Percentiles rank a stretch among this genome's conserved stretches.
Evolutionary conservation across 495 filamentous ascomycete species (phyloP).

Genomic region (Daldinia decipiens): DNA sequence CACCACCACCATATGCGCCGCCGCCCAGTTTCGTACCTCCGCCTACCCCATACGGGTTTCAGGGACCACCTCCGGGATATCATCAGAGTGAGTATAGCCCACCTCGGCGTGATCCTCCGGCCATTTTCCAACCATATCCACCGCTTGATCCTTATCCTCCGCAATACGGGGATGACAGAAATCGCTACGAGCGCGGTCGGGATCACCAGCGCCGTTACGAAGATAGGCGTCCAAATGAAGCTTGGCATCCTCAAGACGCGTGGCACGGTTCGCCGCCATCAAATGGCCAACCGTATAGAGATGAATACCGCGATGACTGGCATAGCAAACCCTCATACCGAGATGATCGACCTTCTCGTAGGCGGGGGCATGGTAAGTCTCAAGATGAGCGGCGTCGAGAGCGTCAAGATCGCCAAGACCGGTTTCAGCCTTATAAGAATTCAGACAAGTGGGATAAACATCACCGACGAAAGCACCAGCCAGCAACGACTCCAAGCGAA

Average conservation of each 20-base stretch:
- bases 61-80: constrained; percentile 49
- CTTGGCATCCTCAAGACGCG: constrained; percentile 30
- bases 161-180: constrained; percentile 35
- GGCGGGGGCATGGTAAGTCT: constrained; percentile 26
- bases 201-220: constrained; percentile 37
- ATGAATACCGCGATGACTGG: constrained; percentile 31
- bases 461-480: constrained; percentile 27
- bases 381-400: constrained; percentile 38
- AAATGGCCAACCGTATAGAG: constrained; percentile 21
- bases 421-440: constrained; percentile 35
- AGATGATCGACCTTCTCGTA: constrained; percentile 33
- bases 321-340: constrained; percentile 28
- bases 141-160: constrained; percentile 30
- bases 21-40: constrained; percentile 36
- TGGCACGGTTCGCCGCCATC: constrained; percentile 27
- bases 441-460: constrained; percentile 40
- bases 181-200: constrained; percentile 26
- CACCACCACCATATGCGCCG: constrained; percentile 40
- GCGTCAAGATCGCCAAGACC: constrained; percentile 27
- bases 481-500: constrained; percentile 18
- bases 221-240: constrained; percentile 30
- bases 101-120: constrained; percentile 33
- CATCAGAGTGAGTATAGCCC: constrained; percentile 43
- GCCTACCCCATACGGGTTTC: constrained; percentile 39
- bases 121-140: constrained; percentile 28